phyloP scores from a whole-genome alignment of 73 alveolate species.

The Breviolum minutum region DNA sequence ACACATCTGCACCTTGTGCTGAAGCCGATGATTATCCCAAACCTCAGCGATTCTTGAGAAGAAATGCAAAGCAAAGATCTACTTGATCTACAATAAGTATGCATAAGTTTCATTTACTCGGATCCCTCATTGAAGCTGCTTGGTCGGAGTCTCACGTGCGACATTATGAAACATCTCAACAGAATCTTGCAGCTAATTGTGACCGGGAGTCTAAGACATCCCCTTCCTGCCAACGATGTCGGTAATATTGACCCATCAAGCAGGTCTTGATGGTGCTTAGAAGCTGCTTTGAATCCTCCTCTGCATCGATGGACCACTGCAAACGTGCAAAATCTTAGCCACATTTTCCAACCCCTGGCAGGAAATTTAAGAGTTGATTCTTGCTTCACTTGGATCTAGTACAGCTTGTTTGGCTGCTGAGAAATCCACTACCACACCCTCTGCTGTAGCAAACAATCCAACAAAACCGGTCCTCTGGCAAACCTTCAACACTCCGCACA shows the following conservation, averaged over 20 bases:
- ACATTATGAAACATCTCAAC: too few species aligned
- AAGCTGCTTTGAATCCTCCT: constrained; percentile 13
- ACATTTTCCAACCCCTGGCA: background rate
- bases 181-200: background rate
- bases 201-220: constrained; percentile 5
- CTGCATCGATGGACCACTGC: background rate
- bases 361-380: background rate
- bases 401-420: background rate
- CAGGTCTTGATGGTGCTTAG: background rate
- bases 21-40: constrained; percentile 88
- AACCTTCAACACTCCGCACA: background rate
- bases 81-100: background rate
- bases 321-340: background rate
- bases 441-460: background rate
- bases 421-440: background rate
- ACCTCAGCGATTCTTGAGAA: background rate
- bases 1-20: constrained; percentile 49
- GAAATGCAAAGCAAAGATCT: background rate
- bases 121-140: too few species aligned
- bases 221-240: constrained; percentile 55
- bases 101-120: too few species aligned
- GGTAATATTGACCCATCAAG: background rate
- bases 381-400: background rate
- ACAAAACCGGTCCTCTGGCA: background rate
- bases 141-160: too few species aligned